Conservation (phyloP, 345 rosid genomes). For the Alliaria petiolata region DNA sequence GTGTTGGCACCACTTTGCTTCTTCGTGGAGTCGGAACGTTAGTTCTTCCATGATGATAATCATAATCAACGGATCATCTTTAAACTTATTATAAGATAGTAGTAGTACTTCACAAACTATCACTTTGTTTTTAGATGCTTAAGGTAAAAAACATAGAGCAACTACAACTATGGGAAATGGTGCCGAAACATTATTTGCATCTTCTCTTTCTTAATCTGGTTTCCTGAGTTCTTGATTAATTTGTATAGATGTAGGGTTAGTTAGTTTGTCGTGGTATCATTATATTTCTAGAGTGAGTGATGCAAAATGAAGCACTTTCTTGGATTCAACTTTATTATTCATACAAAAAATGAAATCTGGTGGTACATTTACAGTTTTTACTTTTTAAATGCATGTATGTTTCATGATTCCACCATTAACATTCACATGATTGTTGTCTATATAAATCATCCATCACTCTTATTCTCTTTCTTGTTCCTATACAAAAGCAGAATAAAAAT, state of each 20-base stretch:
- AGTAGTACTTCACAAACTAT: no score
- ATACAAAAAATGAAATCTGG: background rate
- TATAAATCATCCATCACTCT: background rate
- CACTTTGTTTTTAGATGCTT: no score
- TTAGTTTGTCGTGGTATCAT: background rate
- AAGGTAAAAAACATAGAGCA: no score
- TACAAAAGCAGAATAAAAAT: background rate
- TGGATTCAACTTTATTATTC: constrained; percentile 19
- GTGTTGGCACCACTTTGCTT: constrained; percentile 44
- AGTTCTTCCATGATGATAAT: no score
- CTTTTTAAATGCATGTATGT: constrained; percentile 17
- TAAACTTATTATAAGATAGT: no score
- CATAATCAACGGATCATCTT: no score
- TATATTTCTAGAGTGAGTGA: background rate
- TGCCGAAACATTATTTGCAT: no score
- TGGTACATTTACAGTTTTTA: constrained; percentile 11
- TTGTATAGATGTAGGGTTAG: background rate
- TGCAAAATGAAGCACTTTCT: constrained; percentile 24
- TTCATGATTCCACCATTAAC: no score
- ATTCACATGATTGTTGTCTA: constrained; percentile 21
- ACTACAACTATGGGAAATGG: no score
- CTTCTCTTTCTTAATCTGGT: no score
- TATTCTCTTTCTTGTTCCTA: background rate
- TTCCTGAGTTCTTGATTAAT: background rate
- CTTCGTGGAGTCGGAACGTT: background rate